Conservation (phyloP, 352 stramenopile species). For the Globisporangium viniferum region DNA sequence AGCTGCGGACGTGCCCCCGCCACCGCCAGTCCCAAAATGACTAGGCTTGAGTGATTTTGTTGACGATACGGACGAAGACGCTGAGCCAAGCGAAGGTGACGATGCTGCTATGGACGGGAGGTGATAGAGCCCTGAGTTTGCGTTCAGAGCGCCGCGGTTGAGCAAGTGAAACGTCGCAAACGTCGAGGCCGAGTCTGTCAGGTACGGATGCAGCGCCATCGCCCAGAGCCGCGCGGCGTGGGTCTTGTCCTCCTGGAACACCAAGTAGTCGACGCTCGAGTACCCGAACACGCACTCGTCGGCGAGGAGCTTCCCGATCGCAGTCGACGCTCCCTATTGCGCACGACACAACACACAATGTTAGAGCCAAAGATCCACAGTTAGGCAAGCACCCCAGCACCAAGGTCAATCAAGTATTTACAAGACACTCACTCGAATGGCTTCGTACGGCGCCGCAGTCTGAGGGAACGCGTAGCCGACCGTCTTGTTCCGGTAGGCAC, state of each 20-base stretch:
- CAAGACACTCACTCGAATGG: slow-evolving; percentile 37
- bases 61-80: slow-evolving; percentile 14
- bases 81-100: background rate
- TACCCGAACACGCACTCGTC: slow-evolving; percentile 70
- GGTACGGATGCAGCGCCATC: slow-evolving; percentile 65
- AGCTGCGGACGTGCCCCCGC: background rate
- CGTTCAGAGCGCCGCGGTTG: slow-evolving; percentile 36
- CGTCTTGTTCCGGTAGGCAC: slow-evolving; percentile 27
- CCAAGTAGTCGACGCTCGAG: slow-evolving; percentile 75
- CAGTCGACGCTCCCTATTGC: slow-evolving; percentile 35
- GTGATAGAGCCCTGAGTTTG: slow-evolving; percentile 32
- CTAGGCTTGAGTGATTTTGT: background rate
- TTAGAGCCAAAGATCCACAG: background rate
- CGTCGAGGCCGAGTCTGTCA: slow-evolving; percentile 71
- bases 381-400: background rate
- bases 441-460: slow-evolving; percentile 65
- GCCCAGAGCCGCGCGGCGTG: slow-evolving; percentile 63
- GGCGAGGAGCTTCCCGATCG: slow-evolving; percentile 41
- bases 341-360: background rate
- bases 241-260: slow-evolving; percentile 61
- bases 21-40: no score
- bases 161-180: slow-evolving; percentile 76
- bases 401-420: background rate
- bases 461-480: slow-evolving; percentile 80
- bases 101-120: slow-evolving; percentile 17